These are phyloP conservation scores for Suhomyces xylopsoci DNA, from an alignment of 805 yeast species.

Conservation along the genomic window DNA sequence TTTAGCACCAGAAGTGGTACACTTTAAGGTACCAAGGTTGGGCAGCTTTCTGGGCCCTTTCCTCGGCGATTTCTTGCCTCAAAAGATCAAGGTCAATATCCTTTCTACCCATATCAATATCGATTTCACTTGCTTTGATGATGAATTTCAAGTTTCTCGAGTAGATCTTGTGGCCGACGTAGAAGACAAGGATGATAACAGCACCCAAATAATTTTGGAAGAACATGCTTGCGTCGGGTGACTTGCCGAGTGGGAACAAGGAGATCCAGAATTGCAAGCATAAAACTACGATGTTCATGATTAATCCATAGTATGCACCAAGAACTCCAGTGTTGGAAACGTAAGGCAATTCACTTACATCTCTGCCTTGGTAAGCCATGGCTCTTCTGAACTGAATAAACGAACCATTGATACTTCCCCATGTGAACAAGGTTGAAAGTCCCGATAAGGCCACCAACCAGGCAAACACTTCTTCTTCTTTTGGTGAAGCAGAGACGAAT, in stretches of 20 bases:
- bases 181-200: constrained; percentile 12
- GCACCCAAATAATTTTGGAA: constrained; percentile 15
- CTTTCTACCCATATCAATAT: constrained; percentile 10
- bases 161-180: constrained; percentile 13
- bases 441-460: constrained; percentile 29
- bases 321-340: constrained; percentile 45
- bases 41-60: constrained; percentile 14
- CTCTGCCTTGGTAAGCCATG: constrained; percentile 28
- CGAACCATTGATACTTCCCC: constrained; percentile 25
- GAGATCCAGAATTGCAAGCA: constrained; percentile 35
- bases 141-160: constrained; percentile 7
- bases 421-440: constrained; percentile 26
- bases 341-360: constrained; percentile 51
- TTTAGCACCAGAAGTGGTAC: constrained; percentile 16
- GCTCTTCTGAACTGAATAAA: constrained; percentile 26
- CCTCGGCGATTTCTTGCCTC: constrained; percentile 12
- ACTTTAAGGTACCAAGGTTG: constrained; percentile 23
- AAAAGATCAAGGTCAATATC: constrained; percentile 9
- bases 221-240: constrained; percentile 11
- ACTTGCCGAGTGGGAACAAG: constrained; percentile 27
- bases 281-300: constrained; percentile 26
- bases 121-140: constrained; percentile 7
- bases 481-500: constrained; percentile 40
- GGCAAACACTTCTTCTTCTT: constrained; percentile 32
- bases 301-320: constrained; percentile 27